These are phyloP conservation scores for Russula sp. DNA, from an alignment of 768 basidiomycete species.

Conservation along the genomic window DNA sequence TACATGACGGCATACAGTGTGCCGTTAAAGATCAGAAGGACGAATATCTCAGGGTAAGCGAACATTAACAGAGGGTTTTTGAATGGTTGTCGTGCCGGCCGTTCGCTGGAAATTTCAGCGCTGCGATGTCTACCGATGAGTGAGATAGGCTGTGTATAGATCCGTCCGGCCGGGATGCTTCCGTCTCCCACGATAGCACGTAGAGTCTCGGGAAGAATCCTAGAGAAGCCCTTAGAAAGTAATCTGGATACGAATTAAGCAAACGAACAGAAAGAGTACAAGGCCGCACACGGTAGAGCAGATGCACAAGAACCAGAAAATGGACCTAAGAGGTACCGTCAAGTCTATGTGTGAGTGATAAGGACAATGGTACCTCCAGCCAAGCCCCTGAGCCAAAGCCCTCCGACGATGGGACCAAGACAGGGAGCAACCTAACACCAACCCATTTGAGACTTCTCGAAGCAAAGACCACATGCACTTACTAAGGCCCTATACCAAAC, in stretches of 20 bases:
- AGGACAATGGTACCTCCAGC: constrained; percentile 35
- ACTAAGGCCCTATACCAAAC: constrained; percentile 65
- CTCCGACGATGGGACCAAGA: constrained; percentile 51
- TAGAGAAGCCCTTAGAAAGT: constrained; percentile 24
- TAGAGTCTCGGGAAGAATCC: constrained; percentile 50
- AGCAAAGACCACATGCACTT: constrained; percentile 28
- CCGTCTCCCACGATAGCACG: constrained; percentile 46
- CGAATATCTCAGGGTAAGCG: constrained; percentile 52
- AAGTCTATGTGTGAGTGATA: background rate
- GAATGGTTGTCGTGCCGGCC: constrained; percentile 39
- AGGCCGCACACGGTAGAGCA: constrained; percentile 37
- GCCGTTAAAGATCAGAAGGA: constrained; percentile 54
- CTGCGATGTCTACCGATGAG: constrained; percentile 32
- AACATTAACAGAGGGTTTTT: constrained; percentile 58
- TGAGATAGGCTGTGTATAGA: constrained; percentile 39
- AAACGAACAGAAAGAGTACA: constrained; percentile 39
- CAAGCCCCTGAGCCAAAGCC: constrained; percentile 36
- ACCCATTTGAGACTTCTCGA: background rate
- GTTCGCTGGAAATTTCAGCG: background rate
- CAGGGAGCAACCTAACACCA: constrained; percentile 36
- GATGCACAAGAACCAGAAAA: constrained; percentile 47
- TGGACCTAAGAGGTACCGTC: constrained; percentile 34
- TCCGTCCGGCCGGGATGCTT: constrained; percentile 37
- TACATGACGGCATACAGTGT: constrained; percentile 57
- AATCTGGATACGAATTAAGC: background rate